phyloP scores from a whole-genome alignment of 1,284 basidiomycete genomes.

The Pseudozyma thailandica region DNA sequence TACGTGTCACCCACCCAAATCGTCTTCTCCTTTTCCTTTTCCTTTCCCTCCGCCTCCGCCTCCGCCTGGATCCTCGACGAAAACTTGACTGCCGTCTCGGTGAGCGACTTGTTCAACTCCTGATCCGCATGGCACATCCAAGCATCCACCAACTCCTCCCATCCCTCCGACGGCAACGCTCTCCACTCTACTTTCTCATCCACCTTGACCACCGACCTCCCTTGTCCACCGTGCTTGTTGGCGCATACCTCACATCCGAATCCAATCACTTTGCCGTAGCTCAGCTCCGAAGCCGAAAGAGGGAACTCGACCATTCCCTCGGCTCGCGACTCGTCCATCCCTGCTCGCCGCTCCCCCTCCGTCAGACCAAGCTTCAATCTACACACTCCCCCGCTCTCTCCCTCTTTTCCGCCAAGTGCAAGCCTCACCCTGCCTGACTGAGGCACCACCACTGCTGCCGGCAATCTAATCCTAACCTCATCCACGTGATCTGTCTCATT shows the following conservation, averaged over 20 bases:
- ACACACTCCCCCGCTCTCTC: slow-evolving; percentile 2
- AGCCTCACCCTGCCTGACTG: slow-evolving; percentile 13
- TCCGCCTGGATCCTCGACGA: background rate
- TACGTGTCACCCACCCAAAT: slow-evolving; percentile 45
- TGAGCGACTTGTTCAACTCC: slow-evolving; percentile 58
- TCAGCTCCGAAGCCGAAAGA: slow-evolving; percentile 16
- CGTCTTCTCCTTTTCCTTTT: slow-evolving; percentile 2
- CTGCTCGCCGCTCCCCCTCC: slow-evolving; percentile 11
- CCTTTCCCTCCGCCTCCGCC: background rate
- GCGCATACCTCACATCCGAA: slow-evolving; percentile 21
- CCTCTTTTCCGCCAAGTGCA: no score
- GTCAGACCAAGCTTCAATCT: slow-evolving; percentile 23
- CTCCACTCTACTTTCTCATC: slow-evolving; percentile 72
- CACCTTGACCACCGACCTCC: background rate
- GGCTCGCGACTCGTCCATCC: background rate
- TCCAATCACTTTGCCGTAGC: background rate
- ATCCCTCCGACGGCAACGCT: slow-evolving; percentile 92
- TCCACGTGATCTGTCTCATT: background rate
- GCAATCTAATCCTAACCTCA: slow-evolving; percentile 3
- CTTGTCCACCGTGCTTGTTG: background rate
- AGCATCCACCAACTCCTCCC: slow-evolving; percentile 94
- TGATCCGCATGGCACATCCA: slow-evolving; percentile 99
- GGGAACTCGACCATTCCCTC: slow-evolving; percentile 31
- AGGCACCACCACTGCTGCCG: slow-evolving; percentile 4
- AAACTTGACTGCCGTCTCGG: slow-evolving; percentile 42